Percentiles rank a stretch among this genome's conserved stretches.
Conservation (phyloP, 352 stramenopile genomes). For the Globisporangium polare region DNA sequence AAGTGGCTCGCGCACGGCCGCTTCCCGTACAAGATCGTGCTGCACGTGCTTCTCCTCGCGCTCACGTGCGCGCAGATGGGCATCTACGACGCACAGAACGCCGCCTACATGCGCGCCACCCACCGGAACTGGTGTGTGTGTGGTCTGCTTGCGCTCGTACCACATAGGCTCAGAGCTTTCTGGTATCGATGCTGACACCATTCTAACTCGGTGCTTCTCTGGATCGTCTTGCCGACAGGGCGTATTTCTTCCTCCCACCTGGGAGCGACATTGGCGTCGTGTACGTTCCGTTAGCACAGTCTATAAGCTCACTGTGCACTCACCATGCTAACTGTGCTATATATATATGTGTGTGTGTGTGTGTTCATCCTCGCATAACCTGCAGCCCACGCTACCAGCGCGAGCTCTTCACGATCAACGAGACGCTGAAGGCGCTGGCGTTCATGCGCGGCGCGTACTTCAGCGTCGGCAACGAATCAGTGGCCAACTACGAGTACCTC, state of each 20-base stretch:
- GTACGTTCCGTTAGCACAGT: slow-evolving; percentile 17
- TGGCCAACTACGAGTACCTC: slow-evolving; percentile 83
- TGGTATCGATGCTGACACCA: not conserved
- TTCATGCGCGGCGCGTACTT: slow-evolving; percentile 80
- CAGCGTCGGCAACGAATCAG: slow-evolving; percentile 50
- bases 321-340: not conserved
- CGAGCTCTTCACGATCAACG: slow-evolving; percentile 72
- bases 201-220: not conserved
- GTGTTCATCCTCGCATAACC: not conserved
- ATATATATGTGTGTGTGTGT: not conserved
- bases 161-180: not conserved
- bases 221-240: slow-evolving; percentile 25
- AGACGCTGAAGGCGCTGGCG: slow-evolving; percentile 54
- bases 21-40: slow-evolving; percentile 82
- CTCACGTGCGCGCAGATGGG: slow-evolving; percentile 73
- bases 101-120: slow-evolving; percentile 79
- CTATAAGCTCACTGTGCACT: not conserved
- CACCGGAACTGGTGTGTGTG: slow-evolving; percentile 69
- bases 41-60: slow-evolving; percentile 72
- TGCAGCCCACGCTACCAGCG: slow-evolving; percentile 53
- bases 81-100: slow-evolving; percentile 77
- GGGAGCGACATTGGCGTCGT: slow-evolving; percentile 46
- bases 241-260: slow-evolving; percentile 79
- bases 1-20: slow-evolving; percentile 66
- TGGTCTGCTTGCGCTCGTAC: not conserved